Base-by-base conservation (phyloP, 164 flowering plant species). In the Tetracentron sinense region DNA sequence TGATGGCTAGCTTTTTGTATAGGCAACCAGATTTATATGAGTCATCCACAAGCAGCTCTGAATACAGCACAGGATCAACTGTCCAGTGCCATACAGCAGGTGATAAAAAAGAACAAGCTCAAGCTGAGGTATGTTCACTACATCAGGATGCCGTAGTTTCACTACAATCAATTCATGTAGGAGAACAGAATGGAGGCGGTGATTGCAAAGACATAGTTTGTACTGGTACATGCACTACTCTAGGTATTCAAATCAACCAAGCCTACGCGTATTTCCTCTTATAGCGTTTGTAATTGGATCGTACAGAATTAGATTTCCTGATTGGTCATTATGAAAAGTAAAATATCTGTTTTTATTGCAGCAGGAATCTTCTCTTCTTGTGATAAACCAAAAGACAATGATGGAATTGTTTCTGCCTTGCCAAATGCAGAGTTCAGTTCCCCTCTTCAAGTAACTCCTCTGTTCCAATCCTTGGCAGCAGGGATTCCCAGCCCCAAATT, bases 401-500 rank as follows among this genome's bases (percentile, higher is more conserved):
- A 78, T 21, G 69, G 50, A 65, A 72, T 61, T 62, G 61, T 60
- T 64, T 65, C 78, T 71, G 74, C 56, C 22, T 49, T 70, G 28
- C 58, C 79, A 68, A 67, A 67, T 47, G 60, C 74, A 27, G 89
- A 82, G 47, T 94, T 83, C 79, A 74, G 82, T 61, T 94, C 99
- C 55, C 97, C 99, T 19, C 54, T 78, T 69, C 93, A 82, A 33
- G 88, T 83, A 48, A 87, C 93, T 47, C 97, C 97, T 54, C 47
- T 83, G 50, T 91, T 94, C 79, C 78, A 79, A 61, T 77, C 96
- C 61, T 75, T 89, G 56, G 93, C 88, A 66, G 88, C 86, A 53
- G 89, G 82, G 49, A 86, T 94, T 72, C 96, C 96, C 65, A 89
- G 83, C 76, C 99, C 97, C 49, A 71, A 79, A 69, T 91, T 94